Percentiles rank a stretch among this genome's conserved stretches.
Conservation (phyloP, 352 stramenopile genomes). For the Phytophthora kernoviae region DNA sequence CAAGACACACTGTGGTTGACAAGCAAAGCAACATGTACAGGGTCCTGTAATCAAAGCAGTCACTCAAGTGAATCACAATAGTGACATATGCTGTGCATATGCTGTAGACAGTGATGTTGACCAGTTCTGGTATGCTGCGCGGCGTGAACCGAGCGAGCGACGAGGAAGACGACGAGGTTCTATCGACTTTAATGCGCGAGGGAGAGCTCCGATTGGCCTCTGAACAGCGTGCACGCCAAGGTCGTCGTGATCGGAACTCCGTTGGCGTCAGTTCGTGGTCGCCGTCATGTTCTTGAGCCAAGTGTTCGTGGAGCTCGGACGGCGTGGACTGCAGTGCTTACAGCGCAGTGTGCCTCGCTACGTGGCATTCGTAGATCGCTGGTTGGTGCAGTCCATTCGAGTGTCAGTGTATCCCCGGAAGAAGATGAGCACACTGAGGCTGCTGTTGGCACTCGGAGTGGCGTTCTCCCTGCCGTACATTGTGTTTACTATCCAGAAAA, state of each 20-base stretch:
- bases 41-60: too few species aligned
- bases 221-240: slow-evolving; percentile 22
- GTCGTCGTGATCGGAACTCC: slow-evolving; percentile 22
- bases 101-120: too few species aligned
- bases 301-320: slow-evolving; percentile 54
- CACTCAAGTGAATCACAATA: too few species aligned
- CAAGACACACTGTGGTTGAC: not conserved
- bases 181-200: slow-evolving; percentile 49
- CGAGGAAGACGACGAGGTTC: slow-evolving; percentile 49
- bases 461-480: slow-evolving; percentile 52
- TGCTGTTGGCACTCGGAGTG: slow-evolving; percentile 46
- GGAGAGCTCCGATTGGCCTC: slow-evolving; percentile 33
- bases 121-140: slow-evolving; percentile 18
- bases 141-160: slow-evolving; percentile 27
- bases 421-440: slow-evolving; percentile 38
- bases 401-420: slow-evolving; percentile 42
- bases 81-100: too few species aligned
- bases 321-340: slow-evolving; percentile 45
- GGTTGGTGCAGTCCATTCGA: slow-evolving; percentile 53
- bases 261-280: slow-evolving; percentile 45
- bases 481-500: slow-evolving; percentile 45
- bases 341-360: slow-evolving; percentile 56
- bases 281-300: slow-evolving; percentile 52
- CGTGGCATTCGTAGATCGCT: slow-evolving; percentile 54
- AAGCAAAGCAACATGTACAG: not conserved